Conservation (phyloP, 2,329 filamentous ascomycete species). For the Fusarium austroafricanum region DNA sequence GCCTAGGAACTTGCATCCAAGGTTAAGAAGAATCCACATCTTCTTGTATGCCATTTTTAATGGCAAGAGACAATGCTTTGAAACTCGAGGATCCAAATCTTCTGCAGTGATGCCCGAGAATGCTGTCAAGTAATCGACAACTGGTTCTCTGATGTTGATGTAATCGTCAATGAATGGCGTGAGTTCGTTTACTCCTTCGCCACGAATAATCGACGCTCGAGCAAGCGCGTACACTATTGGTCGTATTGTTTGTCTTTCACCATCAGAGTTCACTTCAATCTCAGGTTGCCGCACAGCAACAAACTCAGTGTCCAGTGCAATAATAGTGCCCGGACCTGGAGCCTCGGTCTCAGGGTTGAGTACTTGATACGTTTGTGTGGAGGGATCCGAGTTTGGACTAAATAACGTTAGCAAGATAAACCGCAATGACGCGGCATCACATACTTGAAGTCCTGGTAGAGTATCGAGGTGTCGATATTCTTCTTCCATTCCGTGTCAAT, state of each 20-base stretch:
- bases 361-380: constrained; percentile 67
- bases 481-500: constrained; percentile 90
- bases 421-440: constrained; percentile 28
- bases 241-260: constrained; percentile 87
- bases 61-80: constrained; percentile 83
- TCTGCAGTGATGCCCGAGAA: constrained; percentile 91
- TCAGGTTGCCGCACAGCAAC: constrained; percentile 93
- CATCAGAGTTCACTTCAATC: constrained; percentile 95
- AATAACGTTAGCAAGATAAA: constrained; percentile 13
- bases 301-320: constrained; percentile 96
- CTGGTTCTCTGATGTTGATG: constrained; percentile 87
- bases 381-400: constrained; percentile 55
- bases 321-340: constrained; percentile 77
- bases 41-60: constrained; percentile 98
- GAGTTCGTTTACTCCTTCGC: constrained; percentile 80
- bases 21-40: constrained; percentile 93
- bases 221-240: constrained; percentile 92
- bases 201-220: constrained; percentile 90
- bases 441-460: constrained; percentile 77
- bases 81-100: constrained; percentile 83
- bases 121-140: constrained; percentile 94
- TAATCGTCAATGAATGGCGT: constrained; percentile 97
- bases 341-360: constrained; percentile 70
- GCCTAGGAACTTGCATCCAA: constrained; percentile 93
- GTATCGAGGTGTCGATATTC: constrained; percentile 82